Conservation (phyloP, 345 rosid species). For the Euphorbia peplus region DNA sequence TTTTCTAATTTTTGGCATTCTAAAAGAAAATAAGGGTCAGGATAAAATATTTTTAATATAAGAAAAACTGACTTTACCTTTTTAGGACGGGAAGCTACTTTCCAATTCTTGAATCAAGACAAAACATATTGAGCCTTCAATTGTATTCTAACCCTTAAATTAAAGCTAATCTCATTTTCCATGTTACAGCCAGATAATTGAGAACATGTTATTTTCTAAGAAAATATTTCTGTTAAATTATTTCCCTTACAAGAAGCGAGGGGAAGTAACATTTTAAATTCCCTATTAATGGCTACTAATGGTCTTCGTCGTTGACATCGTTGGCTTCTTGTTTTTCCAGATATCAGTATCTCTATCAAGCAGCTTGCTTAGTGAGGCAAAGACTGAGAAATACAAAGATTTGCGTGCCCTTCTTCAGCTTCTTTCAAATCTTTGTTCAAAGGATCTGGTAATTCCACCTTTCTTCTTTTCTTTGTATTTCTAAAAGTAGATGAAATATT, state of each 20-base stretch:
- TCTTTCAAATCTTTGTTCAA: conserved; percentile 88
- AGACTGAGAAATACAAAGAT: conserved; percentile 84
- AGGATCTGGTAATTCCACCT: conserved; percentile 65
- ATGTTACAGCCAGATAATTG: neutral
- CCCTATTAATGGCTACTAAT: neutral
- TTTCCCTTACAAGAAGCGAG: neutral
- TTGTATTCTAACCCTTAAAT: neutral
- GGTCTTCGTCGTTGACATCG: neutral
- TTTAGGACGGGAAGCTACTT: neutral
- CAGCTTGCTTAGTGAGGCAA: conserved; percentile 74
- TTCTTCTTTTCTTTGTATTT: neutral
- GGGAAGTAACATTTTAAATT: neutral
- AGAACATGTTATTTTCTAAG: neutral
- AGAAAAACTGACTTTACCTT: neutral
- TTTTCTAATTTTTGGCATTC: no score
- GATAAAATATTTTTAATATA: no score
- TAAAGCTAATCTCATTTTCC: neutral
- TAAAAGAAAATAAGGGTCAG: neutral
- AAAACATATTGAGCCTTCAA: neutral
- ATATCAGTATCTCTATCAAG: conserved; percentile 71
- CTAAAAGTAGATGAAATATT: neutral
- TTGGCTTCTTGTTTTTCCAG: conserved; percentile 32
- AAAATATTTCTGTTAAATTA: no score
- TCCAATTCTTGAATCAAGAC: neutral
- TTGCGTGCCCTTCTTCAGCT: conserved; percentile 96